Evolutionary conservation across 2,329 filamentous ascomycete genomes (phyloP), one percentile per base, ranked within the genome.

Genomic region (Stromatinia cepivora): DNA sequence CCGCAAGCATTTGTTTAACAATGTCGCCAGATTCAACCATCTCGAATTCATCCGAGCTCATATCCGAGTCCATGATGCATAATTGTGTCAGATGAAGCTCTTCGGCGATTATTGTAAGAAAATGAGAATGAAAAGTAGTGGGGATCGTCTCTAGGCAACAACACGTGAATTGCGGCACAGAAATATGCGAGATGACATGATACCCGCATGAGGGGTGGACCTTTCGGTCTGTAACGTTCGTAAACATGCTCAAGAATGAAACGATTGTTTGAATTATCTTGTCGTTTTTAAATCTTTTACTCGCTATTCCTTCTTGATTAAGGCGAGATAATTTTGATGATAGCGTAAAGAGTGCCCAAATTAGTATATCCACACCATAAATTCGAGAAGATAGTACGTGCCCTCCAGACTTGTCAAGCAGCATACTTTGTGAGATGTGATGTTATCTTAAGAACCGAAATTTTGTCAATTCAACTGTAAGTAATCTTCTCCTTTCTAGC

Each of bases 11-110:
- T 39, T 59, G 28, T 31, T 67, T 53, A 11, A 39, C 9, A 22
- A 67, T 20, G 45, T 67, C 45, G 11, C 20, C 45, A 22, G 53
- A 52, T 17, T 66, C 64, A 20, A 66, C 28, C 2, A 66, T 22
- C 15, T 67, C 54, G n/a, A 67, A 52, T 10, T 28, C 54, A 53
- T 61, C 65, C 1, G 11, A 52, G 17, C 20, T 48, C 34, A 25
- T 25, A 34, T 61, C 54, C 3, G 45, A 52, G 22, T 42, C 34
- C 31, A 67, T 61, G 22, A 17, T 66, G 20, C n/a, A 13, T 48
- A 48, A 8, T 48, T 48, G 39, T 42, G 15, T 42, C 39, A 42
- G 13, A 17, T 42, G 39, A 42, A 15, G 4, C 13, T 42, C 15
- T 42, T 42, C 39, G 39, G 39, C 13, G 39, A 42, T 22, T 9